A percentile compares a stretch with the other conserved stretches of the same genome.
phyloP scores from a whole-genome alignment of 352 stramenopile genomes.

The Globisporangium parvum region DNA sequence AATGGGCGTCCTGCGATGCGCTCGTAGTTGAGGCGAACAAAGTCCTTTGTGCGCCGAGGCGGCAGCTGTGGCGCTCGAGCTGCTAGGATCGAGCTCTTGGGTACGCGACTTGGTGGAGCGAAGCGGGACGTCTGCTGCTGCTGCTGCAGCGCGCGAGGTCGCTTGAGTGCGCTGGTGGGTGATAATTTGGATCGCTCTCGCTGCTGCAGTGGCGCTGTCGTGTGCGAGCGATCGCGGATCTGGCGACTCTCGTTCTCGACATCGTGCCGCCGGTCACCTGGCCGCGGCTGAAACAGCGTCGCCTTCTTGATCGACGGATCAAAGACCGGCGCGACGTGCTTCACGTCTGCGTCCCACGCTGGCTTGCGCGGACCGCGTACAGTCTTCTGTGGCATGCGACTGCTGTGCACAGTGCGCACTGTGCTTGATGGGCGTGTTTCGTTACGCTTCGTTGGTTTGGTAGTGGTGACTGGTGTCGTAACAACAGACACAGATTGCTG shows the following conservation, averaged over 20 bases:
- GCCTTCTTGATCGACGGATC: slow-evolving; percentile 48
- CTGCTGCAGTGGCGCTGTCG: not conserved
- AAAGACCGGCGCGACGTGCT: slow-evolving; percentile 26
- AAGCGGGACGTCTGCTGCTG: too few species aligned
- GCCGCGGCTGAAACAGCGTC: slow-evolving; percentile 39
- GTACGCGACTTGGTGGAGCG: too few species aligned
- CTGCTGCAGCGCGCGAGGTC: too few species aligned
- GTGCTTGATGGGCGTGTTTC: not conserved
- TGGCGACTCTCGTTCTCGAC: slow-evolving; percentile 11
- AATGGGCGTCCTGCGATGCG: slow-evolving; percentile 29
- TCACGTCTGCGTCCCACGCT: slow-evolving; percentile 41
- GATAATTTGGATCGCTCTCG: not conserved
- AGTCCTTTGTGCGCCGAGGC: slow-evolving; percentile 27
- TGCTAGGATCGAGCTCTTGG: too few species aligned
- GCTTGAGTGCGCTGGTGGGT: too few species aligned
- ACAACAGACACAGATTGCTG: not conserved
- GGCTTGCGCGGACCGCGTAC: slow-evolving; percentile 15
- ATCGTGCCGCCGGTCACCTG: slow-evolving; percentile 32
- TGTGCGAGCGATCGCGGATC: slow-evolving; percentile 1
- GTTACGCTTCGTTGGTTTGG: not conserved
- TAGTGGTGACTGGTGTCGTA: not conserved
- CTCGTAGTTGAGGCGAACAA: slow-evolving; percentile 54
- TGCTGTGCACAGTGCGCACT: not conserved
- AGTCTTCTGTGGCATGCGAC: not conserved
- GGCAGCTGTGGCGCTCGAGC: too few species aligned